Conservation (phyloP, 2,329 filamentous ascomycete genomes). For the Raffaelea deltoideospora region DNA sequence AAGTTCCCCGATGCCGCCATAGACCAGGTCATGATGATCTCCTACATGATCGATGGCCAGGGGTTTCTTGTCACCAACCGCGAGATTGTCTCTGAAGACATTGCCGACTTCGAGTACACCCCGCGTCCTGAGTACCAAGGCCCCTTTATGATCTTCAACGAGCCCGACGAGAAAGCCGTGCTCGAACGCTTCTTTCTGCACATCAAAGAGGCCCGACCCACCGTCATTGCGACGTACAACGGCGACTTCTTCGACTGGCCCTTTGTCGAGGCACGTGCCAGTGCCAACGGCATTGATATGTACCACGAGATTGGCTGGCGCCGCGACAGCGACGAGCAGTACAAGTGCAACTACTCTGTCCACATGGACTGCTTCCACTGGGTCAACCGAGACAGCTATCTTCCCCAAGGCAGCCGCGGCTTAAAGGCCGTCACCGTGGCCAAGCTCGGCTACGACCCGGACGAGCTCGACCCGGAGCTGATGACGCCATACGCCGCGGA, state of each 20-base stretch:
- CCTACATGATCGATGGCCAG: conserved; percentile 99
- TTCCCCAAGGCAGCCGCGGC: conserved; percentile 92
- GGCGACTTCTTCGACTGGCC: conserved; percentile 99
- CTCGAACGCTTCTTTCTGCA: conserved; percentile 90
- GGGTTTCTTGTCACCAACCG: conserved; percentile 96
- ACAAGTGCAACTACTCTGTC: conserved; percentile 87
- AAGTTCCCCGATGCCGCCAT: conserved; percentile 93
- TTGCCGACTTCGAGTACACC: conserved; percentile 95
- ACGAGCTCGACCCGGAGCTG: conserved; percentile 90
- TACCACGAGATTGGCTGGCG: conserved; percentile 96
- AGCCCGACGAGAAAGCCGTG: conserved; percentile 76
- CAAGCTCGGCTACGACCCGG: conserved; percentile 94
- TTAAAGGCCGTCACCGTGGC: conserved; percentile 95
- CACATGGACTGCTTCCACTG: conserved; percentile 99
- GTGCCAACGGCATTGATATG: conserved; percentile 95
- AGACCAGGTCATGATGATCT: conserved; percentile 99
- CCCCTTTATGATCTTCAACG: conserved; percentile 96
- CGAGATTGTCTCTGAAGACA: conserved; percentile 95
- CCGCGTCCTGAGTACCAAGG: conserved; percentile 93
- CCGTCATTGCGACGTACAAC: conserved; percentile 99
- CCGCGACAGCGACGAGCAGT: conserved; percentile 91
- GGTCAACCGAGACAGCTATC: conserved; percentile 97
- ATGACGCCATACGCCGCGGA: conserved; percentile 91
- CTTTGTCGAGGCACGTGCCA: conserved; percentile 86
- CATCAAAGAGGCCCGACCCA: conserved; percentile 86